phyloP scores from a whole-genome alignment of 2,329 filamentous ascomycete species.

The Biscogniauxia marginata region DNA sequence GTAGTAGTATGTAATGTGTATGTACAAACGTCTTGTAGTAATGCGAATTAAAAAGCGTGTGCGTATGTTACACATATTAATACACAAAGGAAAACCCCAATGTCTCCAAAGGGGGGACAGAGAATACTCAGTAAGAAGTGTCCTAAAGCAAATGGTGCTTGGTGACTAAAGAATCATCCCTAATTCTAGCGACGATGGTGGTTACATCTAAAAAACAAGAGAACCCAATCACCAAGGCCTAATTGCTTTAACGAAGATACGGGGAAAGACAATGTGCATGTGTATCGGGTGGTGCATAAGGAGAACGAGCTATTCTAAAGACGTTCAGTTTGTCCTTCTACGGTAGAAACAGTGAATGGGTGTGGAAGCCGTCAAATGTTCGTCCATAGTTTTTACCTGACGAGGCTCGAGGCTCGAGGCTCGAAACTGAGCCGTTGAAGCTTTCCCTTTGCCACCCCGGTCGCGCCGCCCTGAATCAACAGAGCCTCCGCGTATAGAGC shows the following conservation, averaged over 20 bases:
- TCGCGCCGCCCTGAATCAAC: neutral
- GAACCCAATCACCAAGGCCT: neutral
- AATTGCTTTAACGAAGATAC: neutral
- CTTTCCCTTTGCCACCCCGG: neutral
- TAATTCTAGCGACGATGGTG: neutral
- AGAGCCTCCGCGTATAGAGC: slow-evolving; percentile 6
- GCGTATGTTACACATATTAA: too few species aligned
- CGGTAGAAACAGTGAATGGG: neutral
- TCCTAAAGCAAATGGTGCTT: too few species aligned
- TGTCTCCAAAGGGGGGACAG: too few species aligned
- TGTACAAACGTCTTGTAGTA: too few species aligned
- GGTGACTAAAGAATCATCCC: neutral
- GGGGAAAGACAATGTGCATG: neutral
- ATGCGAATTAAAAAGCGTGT: too few species aligned
- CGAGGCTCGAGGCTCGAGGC: too few species aligned
- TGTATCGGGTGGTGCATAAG: neutral
- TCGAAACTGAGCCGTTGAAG: neutral
- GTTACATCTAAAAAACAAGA: neutral
- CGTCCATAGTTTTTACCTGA: neutral
- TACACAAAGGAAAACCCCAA: too few species aligned
- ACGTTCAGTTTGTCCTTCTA: neutral
- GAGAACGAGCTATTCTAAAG: neutral
- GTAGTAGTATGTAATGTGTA: too few species aligned
- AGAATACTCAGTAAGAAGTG: too few species aligned
- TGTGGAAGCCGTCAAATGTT: neutral